phyloP scores from a whole-genome alignment of 2,329 filamentous ascomycete genomes.

The Tolypocladium ophioglossoides region DNA sequence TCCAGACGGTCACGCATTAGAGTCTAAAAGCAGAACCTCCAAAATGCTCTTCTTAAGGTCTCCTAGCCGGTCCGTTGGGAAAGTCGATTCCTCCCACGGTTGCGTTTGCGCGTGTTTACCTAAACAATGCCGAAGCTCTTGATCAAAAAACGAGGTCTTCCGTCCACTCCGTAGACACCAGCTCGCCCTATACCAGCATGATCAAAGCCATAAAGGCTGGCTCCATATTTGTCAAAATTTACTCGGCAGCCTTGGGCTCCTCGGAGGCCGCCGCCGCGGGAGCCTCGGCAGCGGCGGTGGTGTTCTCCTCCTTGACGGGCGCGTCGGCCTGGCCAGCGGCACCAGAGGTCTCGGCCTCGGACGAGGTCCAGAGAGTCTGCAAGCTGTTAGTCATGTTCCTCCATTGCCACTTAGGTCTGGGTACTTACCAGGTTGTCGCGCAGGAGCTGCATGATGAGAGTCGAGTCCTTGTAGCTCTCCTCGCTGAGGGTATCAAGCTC shows the following conservation, averaged over 20 bases:
- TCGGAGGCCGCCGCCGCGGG: conserved; percentile 36
- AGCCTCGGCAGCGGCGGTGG: conserved; percentile 45
- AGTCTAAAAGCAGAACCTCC: conserved; percentile 45
- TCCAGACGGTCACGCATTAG: conserved; percentile 46
- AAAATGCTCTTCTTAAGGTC: conserved; percentile 35
- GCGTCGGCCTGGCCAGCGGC: conserved; percentile 40
- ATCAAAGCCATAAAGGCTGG: conserved; percentile 17
- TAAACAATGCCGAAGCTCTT: conserved; percentile 38
- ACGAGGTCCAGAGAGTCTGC: conserved; percentile 98
- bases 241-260: conserved; percentile 61
- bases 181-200: conserved; percentile 34
- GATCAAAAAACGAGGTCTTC: conserved; percentile 44
- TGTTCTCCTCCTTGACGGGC: conserved; percentile 29
- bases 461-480: conserved; percentile 99
- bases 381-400: conserved; percentile 16
- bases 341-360: conserved; percentile 78
- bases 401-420: no score
- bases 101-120: conserved; percentile 32
- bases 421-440: conserved; percentile 81
- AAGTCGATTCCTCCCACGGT: conserved; percentile 23
- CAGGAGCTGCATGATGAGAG: conserved; percentile 96
- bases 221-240: conserved; percentile 21
- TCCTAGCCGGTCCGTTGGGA: conserved; percentile 26
- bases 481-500: conserved; percentile 95
- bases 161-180: conserved; percentile 56